phyloP scores from a whole-genome alignment of 23 red algal genomes.

The Pyropia yezoensis region DNA sequence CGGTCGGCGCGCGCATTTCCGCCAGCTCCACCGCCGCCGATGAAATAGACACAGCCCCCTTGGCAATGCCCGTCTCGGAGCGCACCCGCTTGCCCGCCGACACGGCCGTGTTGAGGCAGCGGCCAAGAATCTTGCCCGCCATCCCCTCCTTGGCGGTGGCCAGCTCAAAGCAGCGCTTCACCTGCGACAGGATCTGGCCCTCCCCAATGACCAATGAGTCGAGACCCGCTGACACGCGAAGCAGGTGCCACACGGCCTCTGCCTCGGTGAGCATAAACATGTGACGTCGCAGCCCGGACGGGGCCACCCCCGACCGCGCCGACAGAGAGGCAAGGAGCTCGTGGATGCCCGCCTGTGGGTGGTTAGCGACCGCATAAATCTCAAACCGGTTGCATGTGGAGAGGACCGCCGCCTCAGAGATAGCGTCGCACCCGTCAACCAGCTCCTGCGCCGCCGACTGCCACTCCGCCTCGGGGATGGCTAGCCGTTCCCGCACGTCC shows the following conservation, averaged over 20 bases:
- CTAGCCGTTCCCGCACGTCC: conserved; percentile 79
- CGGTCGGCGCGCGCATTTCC: conserved; percentile 37
- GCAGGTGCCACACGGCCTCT: conserved; percentile 87
- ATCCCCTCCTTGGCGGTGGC: conserved; percentile 68
- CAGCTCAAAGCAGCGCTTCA: conserved; percentile 86
- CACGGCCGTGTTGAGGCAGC: conserved; percentile 78
- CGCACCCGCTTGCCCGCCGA: conserved; percentile 96
- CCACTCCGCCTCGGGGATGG: conserved; percentile 81
- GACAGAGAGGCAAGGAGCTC: conserved; percentile 65
- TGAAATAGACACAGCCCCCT: conserved; percentile 90
- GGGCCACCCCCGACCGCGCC: conserved; percentile 36
- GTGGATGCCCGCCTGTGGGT: conserved; percentile 61
- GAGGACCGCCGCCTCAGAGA: conserved; percentile 88
- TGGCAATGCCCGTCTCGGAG: conserved; percentile 84
- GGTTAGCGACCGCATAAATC: conserved; percentile 69
- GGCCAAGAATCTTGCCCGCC: conserved; percentile 79
- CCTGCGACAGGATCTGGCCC: conserved; percentile 95
- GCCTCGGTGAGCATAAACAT: conserved; percentile 85
- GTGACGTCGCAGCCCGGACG: conserved; percentile 49
- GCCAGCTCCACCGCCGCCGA: conserved; percentile 91
- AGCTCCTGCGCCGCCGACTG: conserved; percentile 39
- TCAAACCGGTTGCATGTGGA: conserved; percentile 99
- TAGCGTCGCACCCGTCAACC: conserved; percentile 11
- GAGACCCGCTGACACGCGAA: conserved; percentile 76
- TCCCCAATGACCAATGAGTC: conserved; percentile 96